Percentiles rank a stretch among this genome's conserved stretches.
Conservation (phyloP, 2,329 filamentous ascomycete genomes). For the Cladorrhinum sp. region DNA sequence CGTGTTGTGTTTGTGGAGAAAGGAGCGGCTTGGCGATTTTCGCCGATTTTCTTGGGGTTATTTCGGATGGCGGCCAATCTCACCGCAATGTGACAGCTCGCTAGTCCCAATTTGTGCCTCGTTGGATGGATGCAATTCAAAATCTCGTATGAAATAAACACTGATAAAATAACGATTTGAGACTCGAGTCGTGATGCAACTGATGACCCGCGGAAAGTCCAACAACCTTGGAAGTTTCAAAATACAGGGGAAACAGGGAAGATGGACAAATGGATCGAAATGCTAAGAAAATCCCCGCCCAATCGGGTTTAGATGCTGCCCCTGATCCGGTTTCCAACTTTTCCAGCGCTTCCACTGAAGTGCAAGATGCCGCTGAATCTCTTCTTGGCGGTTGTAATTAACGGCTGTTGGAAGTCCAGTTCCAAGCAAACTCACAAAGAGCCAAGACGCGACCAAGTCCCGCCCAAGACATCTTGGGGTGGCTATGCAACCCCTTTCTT, state of each 20-base stretch:
- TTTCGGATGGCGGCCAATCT: conserved; percentile 15
- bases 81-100: not conserved
- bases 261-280: not conserved
- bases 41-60: not conserved
- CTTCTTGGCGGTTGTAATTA: not conserved
- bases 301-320: conserved; percentile 1
- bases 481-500: conserved; percentile 23
- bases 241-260: conserved; percentile 4
- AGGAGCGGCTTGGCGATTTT: not conserved
- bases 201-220: not conserved
- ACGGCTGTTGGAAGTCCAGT: conserved; percentile 2
- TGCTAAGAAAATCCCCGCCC: not conserved
- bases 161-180: not conserved
- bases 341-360: conserved; percentile 3
- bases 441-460: not conserved
- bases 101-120: not conserved
- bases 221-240: not conserved
- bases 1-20: not conserved
- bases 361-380: not conserved
- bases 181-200: conserved; percentile 3
- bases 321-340: conserved; percentile 4
- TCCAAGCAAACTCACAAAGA: conserved; percentile 5
- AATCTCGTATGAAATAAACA: not conserved
- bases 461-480: conserved; percentile 20
- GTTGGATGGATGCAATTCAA: conserved; percentile 10